These are phyloP conservation scores for Cadophora gregata DNA, from an alignment of 2,329 filamentous ascomycete species.

Conservation along the genomic window DNA sequence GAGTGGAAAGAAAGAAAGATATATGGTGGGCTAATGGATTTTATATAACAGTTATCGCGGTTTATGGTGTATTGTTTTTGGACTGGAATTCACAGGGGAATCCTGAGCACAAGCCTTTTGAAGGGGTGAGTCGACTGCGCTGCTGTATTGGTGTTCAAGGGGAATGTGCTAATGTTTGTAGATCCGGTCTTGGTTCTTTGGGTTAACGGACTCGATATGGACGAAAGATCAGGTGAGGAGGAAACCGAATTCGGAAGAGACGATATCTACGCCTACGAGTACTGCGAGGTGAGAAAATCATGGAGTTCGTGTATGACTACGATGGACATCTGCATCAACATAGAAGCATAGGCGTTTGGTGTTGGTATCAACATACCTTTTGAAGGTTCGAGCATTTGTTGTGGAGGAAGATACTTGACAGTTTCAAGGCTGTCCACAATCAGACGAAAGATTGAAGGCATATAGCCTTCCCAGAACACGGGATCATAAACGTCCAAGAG, in stretches of 20 bases:
- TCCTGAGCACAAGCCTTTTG: slow-evolving; percentile 52
- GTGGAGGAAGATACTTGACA: background rate
- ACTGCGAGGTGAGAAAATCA: slow-evolving; percentile 25
- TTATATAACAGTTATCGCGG: slow-evolving; percentile 56
- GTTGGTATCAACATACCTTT: background rate
- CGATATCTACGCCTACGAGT: slow-evolving; percentile 31
- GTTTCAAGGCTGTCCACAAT: background rate
- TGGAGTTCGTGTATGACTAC: background rate
- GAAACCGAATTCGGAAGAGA: slow-evolving; percentile 30
- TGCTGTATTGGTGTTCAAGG: background rate
- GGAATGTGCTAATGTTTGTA: slow-evolving; percentile 38
- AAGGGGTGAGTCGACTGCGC: slow-evolving; percentile 51
- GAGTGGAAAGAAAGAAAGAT: background rate
- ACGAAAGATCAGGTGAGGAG: slow-evolving; percentile 38
- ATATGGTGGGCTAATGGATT: slow-evolving; percentile 23
- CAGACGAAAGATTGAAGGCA: background rate
- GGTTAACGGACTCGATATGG: slow-evolving; percentile 45
- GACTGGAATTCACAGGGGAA: slow-evolving; percentile 54
- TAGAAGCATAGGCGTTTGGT: background rate
- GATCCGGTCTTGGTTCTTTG: slow-evolving; percentile 51
- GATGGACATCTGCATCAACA: background rate
- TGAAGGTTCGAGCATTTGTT: background rate
- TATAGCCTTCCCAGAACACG: background rate
- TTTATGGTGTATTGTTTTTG: slow-evolving; percentile 67
- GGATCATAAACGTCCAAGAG: background rate